These are phyloP conservation scores for Aspergillus funiculosus DNA, from an alignment of 495 filamentous ascomycete species.

Conservation along the genomic window DNA sequence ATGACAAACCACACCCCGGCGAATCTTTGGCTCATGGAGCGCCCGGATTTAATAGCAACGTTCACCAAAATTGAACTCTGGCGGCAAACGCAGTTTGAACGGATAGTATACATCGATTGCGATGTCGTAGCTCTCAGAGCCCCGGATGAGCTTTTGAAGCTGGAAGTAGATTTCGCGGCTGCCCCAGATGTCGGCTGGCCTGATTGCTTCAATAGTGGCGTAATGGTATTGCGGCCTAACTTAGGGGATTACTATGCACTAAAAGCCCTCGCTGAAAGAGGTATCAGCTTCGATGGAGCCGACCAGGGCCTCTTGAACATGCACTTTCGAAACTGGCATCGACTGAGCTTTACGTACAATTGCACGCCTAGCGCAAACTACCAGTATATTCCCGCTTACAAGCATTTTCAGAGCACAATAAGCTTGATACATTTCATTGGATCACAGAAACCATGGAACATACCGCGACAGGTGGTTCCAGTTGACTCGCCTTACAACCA, in stretches of 20 bases:
- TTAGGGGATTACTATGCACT: slow-evolving; percentile 82
- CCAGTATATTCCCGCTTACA: slow-evolving; percentile 91
- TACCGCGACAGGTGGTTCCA: slow-evolving; percentile 56
- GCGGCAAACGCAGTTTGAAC: slow-evolving; percentile 83
- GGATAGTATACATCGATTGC: slow-evolving; percentile 87
- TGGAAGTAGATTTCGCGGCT: slow-evolving; percentile 74
- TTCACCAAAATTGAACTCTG: slow-evolving; percentile 97
- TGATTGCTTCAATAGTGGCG: slow-evolving; percentile 93
- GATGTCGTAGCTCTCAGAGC: slow-evolving; percentile 82
- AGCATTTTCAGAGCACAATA: slow-evolving; percentile 83
- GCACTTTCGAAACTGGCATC: slow-evolving; percentile 82
- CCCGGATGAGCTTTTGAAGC: slow-evolving; percentile 84
- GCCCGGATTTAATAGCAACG: slow-evolving; percentile 78
- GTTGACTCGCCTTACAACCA: slow-evolving; percentile 66
- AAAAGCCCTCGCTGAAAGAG: slow-evolving; percentile 71
- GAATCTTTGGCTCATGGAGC: slow-evolving; percentile 88
- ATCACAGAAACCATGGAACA: slow-evolving; percentile 78
- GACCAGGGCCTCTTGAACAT: slow-evolving; percentile 96
- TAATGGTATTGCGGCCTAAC: slow-evolving; percentile 87
- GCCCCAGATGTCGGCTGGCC: slow-evolving; percentile 97
- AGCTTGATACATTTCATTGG: slow-evolving; percentile 93
- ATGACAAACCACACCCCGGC: slow-evolving; percentile 69
- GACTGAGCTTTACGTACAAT: slow-evolving; percentile 93
- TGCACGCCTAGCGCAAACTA: slow-evolving; percentile 91
- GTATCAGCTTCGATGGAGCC: slow-evolving; percentile 93